phyloP scores from a whole-genome alignment of 129 eudicot species.

The Chrysanthemum seticuspe region DNA sequence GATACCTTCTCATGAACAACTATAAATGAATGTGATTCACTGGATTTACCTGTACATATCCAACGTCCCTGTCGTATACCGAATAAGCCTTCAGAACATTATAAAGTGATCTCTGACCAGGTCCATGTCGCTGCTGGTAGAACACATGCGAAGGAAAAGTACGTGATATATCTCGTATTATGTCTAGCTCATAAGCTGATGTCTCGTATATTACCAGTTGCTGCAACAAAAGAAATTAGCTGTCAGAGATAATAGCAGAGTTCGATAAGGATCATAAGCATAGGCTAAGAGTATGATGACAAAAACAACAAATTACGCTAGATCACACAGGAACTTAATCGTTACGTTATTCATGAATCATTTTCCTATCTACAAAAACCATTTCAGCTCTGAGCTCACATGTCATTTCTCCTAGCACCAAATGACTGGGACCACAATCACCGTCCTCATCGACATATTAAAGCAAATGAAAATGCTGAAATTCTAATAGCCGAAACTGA shows the following conservation, averaged over 20 bases:
- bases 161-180: conserved; percentile 94
- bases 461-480: no score
- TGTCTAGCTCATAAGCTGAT: conserved; percentile 94
- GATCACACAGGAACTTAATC: no score
- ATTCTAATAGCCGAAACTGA: no score
- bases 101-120: conserved; percentile 98
- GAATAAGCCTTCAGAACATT: conserved; percentile 95
- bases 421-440: no score
- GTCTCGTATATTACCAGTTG: conserved; percentile 97
- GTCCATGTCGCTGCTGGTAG: conserved; percentile 97
- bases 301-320: no score
- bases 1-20: conserved; percentile 9
- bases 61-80: conserved; percentile 92
- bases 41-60: conserved; percentile 89
- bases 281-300: no score
- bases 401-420: no score
- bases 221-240: conserved; percentile 42
- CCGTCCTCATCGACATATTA: no score
- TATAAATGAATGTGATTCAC: conserved; percentile 5
- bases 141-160: conserved; percentile 97
- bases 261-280: no score
- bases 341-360: no score
- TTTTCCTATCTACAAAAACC: no score
- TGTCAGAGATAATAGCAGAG: neutral
- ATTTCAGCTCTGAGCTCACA: no score